Evolutionary conservation across 2,329 filamentous ascomycete genomes (phyloP).

Genomic region (Xylariales sp.): DNA sequence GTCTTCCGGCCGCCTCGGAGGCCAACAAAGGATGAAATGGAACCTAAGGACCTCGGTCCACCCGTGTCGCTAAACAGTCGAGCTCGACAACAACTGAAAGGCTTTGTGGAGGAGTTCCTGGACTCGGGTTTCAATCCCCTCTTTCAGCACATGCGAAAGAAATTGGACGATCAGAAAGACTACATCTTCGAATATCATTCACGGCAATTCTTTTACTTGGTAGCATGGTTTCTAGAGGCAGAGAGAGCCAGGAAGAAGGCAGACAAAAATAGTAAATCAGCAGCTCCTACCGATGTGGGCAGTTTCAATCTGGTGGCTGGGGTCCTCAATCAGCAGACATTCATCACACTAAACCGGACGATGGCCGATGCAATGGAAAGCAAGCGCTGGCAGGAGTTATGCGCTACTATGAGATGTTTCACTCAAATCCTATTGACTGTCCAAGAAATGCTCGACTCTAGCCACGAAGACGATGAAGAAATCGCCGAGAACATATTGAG

Average conservation of each 20-base stretch:
- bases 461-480: slow-evolving; percentile 92
- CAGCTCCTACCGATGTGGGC: slow-evolving; percentile 66
- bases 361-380: slow-evolving; percentile 83
- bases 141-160: slow-evolving; percentile 86
- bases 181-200: slow-evolving; percentile 81
- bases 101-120: slow-evolving; percentile 91
- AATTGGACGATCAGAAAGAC: slow-evolving; percentile 88
- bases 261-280: slow-evolving; percentile 58
- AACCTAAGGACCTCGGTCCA: slow-evolving; percentile 80
- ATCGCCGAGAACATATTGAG: slow-evolving; percentile 98
- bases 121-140: slow-evolving; percentile 95
- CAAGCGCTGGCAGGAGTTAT: slow-evolving; percentile 88
- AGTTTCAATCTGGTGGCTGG: slow-evolving; percentile 88
- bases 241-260: slow-evolving; percentile 77
- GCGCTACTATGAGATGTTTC: slow-evolving; percentile 91
- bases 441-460: slow-evolving; percentile 88
- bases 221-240: slow-evolving; percentile 91
- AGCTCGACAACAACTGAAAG: slow-evolving; percentile 80
- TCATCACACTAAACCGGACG: slow-evolving; percentile 84
- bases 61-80: slow-evolving; percentile 75
- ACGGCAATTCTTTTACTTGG: slow-evolving; percentile 90
- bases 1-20: slow-evolving; percentile 85
- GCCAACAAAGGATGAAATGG: slow-evolving; percentile 69
- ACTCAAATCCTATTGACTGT: slow-evolving; percentile 93
- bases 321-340: slow-evolving; percentile 94